Evolutionary conservation across 495 filamentous ascomycete genomes (phyloP).

Genomic region (Cryomyces minteri): DNA sequence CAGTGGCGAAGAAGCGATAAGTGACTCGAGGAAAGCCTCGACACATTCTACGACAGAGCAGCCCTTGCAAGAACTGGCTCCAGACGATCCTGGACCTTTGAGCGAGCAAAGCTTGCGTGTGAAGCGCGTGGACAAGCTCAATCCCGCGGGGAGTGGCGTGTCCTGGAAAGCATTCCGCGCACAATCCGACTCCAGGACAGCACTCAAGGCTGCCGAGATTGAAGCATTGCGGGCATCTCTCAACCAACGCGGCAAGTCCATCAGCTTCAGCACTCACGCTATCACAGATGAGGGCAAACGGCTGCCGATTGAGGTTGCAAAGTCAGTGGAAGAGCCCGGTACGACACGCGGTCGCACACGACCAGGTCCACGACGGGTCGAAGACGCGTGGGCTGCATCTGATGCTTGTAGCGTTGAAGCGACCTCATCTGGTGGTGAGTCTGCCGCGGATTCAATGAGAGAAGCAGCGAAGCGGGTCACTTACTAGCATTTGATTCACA

Average conservation of each 20-base stretch:
- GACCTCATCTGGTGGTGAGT: too few relatives aligned
- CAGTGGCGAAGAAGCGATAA: too few relatives aligned
- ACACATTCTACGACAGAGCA: not conserved
- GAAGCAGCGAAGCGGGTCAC: too few relatives aligned
- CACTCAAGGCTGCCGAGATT: slow-evolving; percentile 7
- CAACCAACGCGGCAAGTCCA: slow-evolving; percentile 9
- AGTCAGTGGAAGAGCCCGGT: too few relatives aligned
- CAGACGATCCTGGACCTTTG: not conserved
- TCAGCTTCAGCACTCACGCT: slow-evolving; percentile 10
- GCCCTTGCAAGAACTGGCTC: not conserved
- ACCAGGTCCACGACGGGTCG: too few relatives aligned
- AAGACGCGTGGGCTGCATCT: too few relatives aligned
- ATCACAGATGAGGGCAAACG: slow-evolving; percentile 11
- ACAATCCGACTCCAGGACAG: slow-evolving; percentile 5
- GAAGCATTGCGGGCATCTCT: slow-evolving; percentile 9
- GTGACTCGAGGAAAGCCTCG: too few relatives aligned
- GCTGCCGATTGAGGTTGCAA: slow-evolving; percentile 2
- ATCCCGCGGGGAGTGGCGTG: slow-evolving; percentile 5
- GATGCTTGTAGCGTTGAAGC: too few relatives aligned
- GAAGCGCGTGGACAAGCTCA: slow-evolving; percentile 10
- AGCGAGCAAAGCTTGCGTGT: not conserved
- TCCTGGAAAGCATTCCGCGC: slow-evolving; percentile 10
- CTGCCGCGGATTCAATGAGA: too few relatives aligned
- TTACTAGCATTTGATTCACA: too few relatives aligned
- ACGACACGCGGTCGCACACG: too few relatives aligned